A percentile compares a stretch with the other conserved stretches of the same genome.
Conservation (phyloP, 2,329 filamentous ascomycete species). For the Colletotrichum falcatum region DNA sequence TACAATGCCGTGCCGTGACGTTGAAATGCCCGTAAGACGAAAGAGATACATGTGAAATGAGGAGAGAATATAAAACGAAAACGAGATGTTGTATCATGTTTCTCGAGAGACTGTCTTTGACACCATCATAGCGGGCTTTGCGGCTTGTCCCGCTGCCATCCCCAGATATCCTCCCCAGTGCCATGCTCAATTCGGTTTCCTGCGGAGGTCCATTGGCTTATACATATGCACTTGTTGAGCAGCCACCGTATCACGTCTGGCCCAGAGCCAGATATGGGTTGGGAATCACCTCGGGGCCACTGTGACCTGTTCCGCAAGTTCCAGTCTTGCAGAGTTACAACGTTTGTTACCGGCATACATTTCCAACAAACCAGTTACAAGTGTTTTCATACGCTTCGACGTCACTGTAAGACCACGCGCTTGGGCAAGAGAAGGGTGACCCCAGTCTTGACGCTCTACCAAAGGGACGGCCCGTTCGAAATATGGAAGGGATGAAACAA, state of each 20-base stretch:
- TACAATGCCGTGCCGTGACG: neutral
- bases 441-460: neutral
- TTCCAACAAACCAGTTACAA: neutral
- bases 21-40: neutral
- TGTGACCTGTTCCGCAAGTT: neutral
- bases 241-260: neutral
- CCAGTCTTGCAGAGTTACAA: neutral
- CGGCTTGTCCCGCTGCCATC: neutral
- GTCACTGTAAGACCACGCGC: neutral
- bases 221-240: neutral
- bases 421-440: neutral
- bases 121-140: neutral
- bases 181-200: neutral
- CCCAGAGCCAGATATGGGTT: neutral
- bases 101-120: neutral
- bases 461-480: neutral
- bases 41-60: too few species aligned
- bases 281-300: neutral
- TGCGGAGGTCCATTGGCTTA: neutral
- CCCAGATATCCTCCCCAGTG: neutral
- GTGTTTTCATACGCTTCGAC: neutral
- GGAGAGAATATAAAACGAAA: too few species aligned
- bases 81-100: neutral
- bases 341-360: too few species aligned
- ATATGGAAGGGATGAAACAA: neutral